phyloP scores from a whole-genome alignment of 805 yeast species.

The Hanseniaspora lachancei region DNA sequence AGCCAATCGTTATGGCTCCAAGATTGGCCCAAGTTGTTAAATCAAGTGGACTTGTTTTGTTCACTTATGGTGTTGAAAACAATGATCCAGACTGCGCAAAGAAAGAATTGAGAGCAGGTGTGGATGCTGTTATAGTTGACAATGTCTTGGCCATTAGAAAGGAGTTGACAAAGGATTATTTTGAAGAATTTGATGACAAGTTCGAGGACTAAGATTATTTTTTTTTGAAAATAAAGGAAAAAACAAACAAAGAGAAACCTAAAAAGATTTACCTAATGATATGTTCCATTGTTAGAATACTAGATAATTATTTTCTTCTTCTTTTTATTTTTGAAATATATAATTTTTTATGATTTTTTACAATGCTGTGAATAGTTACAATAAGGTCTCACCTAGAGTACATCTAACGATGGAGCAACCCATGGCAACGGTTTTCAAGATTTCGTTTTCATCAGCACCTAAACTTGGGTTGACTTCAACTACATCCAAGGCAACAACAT shows the following conservation, averaged over 20 bases:
- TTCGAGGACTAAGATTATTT: not conserved
- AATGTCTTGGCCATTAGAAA: constrained; percentile 85
- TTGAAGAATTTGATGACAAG: constrained; percentile 5
- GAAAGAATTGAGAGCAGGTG: constrained; percentile 83
- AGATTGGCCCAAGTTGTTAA: constrained; percentile 83
- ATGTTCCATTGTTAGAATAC: not conserved
- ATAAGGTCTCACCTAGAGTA: constrained; percentile 81
- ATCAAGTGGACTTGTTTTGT: constrained; percentile 80
- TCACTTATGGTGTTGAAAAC: constrained; percentile 76
- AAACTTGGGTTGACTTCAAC: constrained; percentile 89
- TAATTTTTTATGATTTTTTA: not conserved
- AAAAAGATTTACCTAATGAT: not conserved
- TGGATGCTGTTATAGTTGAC: constrained; percentile 97
- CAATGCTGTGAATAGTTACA: constrained; percentile 16
- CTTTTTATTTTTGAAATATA: not conserved
- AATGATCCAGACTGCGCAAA: constrained; percentile 74
- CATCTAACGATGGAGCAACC: constrained; percentile 87
- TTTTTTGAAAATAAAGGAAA: not conserved
- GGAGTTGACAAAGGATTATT: constrained; percentile 39
- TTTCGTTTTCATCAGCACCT: constrained; percentile 63
- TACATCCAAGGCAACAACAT: constrained; percentile 72
- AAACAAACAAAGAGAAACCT: too few relatives aligned
- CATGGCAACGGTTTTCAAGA: constrained; percentile 72
- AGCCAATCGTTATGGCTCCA: constrained; percentile 78
- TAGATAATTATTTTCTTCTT: too few relatives aligned